A percentile compares a stretch with the other conserved stretches of the same genome.
These are phyloP conservation scores for Ichthyophthirius multifiliis DNA, from an alignment of 169 alveolate genomes.

Conservation along the genomic window DNA sequence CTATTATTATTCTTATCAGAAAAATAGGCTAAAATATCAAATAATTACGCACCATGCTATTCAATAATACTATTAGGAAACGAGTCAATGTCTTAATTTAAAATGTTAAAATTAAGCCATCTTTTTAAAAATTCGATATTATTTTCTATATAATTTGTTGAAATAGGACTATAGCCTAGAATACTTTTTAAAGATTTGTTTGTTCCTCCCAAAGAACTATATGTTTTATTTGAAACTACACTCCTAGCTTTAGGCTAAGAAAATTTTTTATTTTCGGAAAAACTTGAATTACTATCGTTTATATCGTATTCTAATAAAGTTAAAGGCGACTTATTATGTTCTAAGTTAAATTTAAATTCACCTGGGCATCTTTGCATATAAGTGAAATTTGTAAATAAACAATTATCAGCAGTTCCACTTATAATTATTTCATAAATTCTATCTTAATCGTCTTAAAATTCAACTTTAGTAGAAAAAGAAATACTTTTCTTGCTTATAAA, in stretches of 20 bases:
- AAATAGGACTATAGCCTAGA: constrained; percentile 80
- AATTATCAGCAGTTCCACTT: constrained; percentile 90
- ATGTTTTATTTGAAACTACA: constrained; percentile 51
- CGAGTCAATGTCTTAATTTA: constrained; percentile 61
- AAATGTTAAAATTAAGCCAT: constrained; percentile 82
- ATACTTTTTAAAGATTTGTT: neutral
- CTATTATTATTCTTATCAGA: constrained; percentile 67
- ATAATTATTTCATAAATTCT: constrained; percentile 80
- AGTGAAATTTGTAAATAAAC: constrained; percentile 79
- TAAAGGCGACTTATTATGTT: constrained; percentile 60
- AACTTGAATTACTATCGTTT: constrained; percentile 39
- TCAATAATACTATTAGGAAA: constrained; percentile 86
- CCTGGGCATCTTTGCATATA: constrained; percentile 75
- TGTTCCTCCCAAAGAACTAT: neutral
- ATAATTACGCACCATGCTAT: constrained; percentile 77
- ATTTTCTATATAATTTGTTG: constrained; percentile 59
- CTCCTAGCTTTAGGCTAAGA: constrained; percentile 61
- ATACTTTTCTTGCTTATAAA: constrained; percentile 77
- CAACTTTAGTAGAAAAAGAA: constrained; percentile 86
- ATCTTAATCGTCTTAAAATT: constrained; percentile 86
- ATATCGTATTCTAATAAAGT: constrained; percentile 61
- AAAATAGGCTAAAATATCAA: constrained; percentile 74
- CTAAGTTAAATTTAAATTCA: constrained; percentile 55
- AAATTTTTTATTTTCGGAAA: constrained; percentile 36
- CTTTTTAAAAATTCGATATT: constrained; percentile 74